Percentiles rank a stretch among this genome's conserved stretches.
Conservation (phyloP, 257 asterid species). For the Coffea canephora region DNA sequence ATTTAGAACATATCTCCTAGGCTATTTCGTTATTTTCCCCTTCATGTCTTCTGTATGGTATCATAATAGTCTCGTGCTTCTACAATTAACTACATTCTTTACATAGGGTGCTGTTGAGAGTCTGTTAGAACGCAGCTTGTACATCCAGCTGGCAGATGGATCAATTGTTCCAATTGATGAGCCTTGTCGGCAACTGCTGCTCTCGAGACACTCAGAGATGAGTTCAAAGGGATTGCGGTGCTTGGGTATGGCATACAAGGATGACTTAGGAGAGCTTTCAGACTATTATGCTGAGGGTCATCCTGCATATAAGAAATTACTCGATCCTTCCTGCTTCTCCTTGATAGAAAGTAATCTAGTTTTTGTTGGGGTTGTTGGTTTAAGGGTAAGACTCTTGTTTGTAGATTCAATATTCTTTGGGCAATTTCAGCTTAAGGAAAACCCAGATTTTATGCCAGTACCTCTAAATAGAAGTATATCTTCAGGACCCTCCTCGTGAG, state of each 20-base stretch:
- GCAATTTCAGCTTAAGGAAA: background rate
- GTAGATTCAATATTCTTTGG: background rate
- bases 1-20: background rate
- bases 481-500: slow-evolving; percentile 93
- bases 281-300: slow-evolving; percentile 56
- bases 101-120: slow-evolving; percentile 94
- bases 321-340: slow-evolving; percentile 68
- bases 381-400: slow-evolving; percentile 46
- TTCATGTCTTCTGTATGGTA: background rate
- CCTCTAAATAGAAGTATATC: slow-evolving; percentile 6
- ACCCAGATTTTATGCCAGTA: background rate
- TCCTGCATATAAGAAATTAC: slow-evolving; percentile 70
- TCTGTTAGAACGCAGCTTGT: slow-evolving; percentile 67
- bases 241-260: slow-evolving; percentile 80
- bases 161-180: slow-evolving; percentile 58
- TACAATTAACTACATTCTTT: background rate
- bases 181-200: slow-evolving; percentile 50
- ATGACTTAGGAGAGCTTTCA: slow-evolving; percentile 69
- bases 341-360: slow-evolving; percentile 64
- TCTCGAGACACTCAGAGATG: slow-evolving; percentile 62
- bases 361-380: slow-evolving; percentile 85
- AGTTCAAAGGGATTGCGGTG: slow-evolving; percentile 81
- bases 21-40: background rate
- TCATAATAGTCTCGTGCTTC: slow-evolving; percentile 5
- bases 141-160: slow-evolving; percentile 75